Base-by-base conservation (phyloP, 2,329 filamentous ascomycete species). In the Exserohilum turcica region DNA sequence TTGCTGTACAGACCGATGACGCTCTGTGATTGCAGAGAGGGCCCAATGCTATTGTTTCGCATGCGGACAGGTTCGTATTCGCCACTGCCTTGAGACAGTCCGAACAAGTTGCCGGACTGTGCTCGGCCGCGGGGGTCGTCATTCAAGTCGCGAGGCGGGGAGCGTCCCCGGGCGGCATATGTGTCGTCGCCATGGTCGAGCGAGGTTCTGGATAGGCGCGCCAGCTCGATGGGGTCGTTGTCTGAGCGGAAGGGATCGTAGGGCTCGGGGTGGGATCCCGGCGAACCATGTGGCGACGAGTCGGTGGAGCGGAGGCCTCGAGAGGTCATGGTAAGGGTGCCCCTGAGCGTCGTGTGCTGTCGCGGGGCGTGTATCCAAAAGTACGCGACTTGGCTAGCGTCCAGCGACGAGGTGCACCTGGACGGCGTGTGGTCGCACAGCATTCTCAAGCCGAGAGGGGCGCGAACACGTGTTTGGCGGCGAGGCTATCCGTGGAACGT, bases 191-290 rank as follows among this genome's bases (percentile, higher is more conserved):
- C 45, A 15, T 40, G 37, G 24, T 61, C 59, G 2, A 48, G 15
- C 1, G 58, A 60, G 8, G 54, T 53, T 38, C 48, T 57, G 8
- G 58, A 44, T 10, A 67, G 28, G 44, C 58, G 54, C 16, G 64
- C 59, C 59, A 73, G 65, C 43, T 72, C 67, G 42, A 73, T 63
- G n/a, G 61, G 63, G 31, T 73, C 67, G 43, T 58, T 31, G 9
- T 60, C 64, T 31, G 65, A 45, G 21, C 61, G 61, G 48, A 68
- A 67, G 2, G 68, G 65, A 52, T 71, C 67, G 59, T 71, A 67
- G 3, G 35, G 57, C 27, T 63, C 58, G 19, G 55, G 50, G 44
- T 52, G 64, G 27, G 58, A 50, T 15, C 66, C 61, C 28, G 68
- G 66, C 5, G 71, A 73, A 9, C 52, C 42, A 13, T 63, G 57